Percentiles rank a stretch among this genome's conserved stretches.
Conservation (phyloP, 345 rosid species). For the Kandelia obovata region DNA sequence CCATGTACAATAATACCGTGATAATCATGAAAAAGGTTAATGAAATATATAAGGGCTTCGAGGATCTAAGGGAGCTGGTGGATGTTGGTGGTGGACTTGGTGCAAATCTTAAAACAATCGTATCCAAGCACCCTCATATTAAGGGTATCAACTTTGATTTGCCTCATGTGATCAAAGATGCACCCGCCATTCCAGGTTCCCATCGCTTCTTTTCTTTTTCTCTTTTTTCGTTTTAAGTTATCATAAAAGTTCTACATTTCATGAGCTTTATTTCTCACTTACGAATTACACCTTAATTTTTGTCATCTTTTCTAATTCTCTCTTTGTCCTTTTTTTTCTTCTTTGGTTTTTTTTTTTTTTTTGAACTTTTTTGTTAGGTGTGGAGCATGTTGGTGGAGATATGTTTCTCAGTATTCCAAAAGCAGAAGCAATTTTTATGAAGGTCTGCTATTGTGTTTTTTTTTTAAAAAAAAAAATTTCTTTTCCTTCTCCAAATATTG, state of each 20-base stretch:
- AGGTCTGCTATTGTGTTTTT: slow-evolving; percentile 9
- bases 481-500: neutral
- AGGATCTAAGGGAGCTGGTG: slow-evolving; percentile 5
- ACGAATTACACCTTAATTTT: neutral
- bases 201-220: too few species aligned
- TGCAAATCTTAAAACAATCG: slow-evolving; percentile 13
- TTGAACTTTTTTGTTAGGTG: slow-evolving; percentile 5
- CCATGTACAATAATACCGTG: neutral
- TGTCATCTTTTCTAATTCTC: neutral
- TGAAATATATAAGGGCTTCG: slow-evolving; percentile 12
- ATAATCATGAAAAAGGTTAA: slow-evolving; percentile 7
- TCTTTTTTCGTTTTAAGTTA: too few species aligned
- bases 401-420: slow-evolving; percentile 24
- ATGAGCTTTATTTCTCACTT: too few species aligned
- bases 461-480: neutral
- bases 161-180: slow-evolving; percentile 15
- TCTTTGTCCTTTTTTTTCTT: too few species aligned
- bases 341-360: neutral
- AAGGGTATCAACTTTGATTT: slow-evolving; percentile 21
- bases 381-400: slow-evolving; percentile 30
- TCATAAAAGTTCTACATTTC: neutral
- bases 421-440: slow-evolving; percentile 22
- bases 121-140: slow-evolving; percentile 19
- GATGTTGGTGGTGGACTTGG: slow-evolving; percentile 24
- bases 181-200: slow-evolving; percentile 22